Conservation (phyloP, 1,284 basidiomycete species). For the Trametes pubescens region DNA sequence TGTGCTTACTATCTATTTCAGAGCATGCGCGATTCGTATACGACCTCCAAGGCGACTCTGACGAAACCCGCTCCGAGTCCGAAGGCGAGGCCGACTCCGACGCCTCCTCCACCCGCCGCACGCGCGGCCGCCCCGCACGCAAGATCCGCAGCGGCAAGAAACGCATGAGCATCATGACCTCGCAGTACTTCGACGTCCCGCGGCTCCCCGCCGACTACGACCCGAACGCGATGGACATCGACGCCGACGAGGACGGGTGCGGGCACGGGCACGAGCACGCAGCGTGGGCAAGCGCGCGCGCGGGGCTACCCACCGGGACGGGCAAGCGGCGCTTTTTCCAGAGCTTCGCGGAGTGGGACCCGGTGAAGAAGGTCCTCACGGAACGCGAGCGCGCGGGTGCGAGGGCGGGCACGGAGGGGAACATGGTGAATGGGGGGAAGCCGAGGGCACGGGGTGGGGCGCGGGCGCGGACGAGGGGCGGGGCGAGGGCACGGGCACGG, state of each 20-base stretch:
- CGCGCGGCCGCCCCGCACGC: slow-evolving; percentile 41
- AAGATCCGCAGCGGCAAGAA: slow-evolving; percentile 46
- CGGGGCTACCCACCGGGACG: slow-evolving; percentile 12
- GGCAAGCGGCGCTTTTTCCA: slow-evolving; percentile 66
- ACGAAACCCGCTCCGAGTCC: slow-evolving; percentile 51
- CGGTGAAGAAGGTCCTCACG: slow-evolving; percentile 36
- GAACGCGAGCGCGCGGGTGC: slow-evolving; percentile 33
- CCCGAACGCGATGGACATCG: slow-evolving; percentile 14
- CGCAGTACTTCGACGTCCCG: slow-evolving; percentile 59
- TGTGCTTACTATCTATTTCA: slow-evolving; percentile 36
- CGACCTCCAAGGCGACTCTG: slow-evolving; percentile 61
- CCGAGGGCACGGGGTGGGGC: slow-evolving; percentile 5
- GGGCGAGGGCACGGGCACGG: background rate
- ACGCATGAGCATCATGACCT: slow-evolving; percentile 74
- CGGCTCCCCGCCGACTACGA: slow-evolving; percentile 32
- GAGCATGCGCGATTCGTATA: slow-evolving; percentile 73
- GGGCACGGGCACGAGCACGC: slow-evolving; percentile 34
- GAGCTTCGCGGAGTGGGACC: slow-evolving; percentile 54
- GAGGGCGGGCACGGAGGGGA: slow-evolving; percentile 8
- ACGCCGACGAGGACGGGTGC: slow-evolving; percentile 35
- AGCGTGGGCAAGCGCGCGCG: slow-evolving; percentile 16
- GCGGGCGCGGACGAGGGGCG: slow-evolving; percentile 1
- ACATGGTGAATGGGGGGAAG: slow-evolving; percentile 11
- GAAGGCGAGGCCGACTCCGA: slow-evolving; percentile 64
- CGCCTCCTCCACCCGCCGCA: slow-evolving; percentile 42